Evolutionary conservation across 2,329 filamentous ascomycete genomes (phyloP).

Genomic region (Biscogniauxia mediterranea): DNA sequence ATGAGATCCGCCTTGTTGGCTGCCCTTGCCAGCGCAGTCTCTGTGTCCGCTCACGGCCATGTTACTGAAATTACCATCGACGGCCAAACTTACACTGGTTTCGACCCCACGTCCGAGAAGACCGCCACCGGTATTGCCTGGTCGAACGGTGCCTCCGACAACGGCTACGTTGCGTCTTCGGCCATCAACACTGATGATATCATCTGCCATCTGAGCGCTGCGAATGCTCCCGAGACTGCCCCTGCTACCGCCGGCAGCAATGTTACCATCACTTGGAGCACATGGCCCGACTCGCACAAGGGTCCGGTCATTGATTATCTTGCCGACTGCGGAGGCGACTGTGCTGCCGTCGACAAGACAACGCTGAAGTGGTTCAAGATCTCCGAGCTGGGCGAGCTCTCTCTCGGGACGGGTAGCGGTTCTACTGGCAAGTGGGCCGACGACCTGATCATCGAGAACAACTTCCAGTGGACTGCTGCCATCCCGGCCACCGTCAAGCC

Average conservation of each 20-base stretch:
- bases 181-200: slow-evolving; percentile 35
- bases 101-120: slow-evolving; percentile 9
- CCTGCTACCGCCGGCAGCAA: slow-evolving; percentile 56
- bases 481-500: slow-evolving; percentile 41
- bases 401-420: slow-evolving; percentile 39
- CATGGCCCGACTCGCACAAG: slow-evolving; percentile 61
- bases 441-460: slow-evolving; percentile 42
- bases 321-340: slow-evolving; percentile 33
- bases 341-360: slow-evolving; percentile 29
- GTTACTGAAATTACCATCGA: slow-evolving; percentile 1
- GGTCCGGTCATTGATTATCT: slow-evolving; percentile 37
- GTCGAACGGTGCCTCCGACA: slow-evolving; percentile 34
- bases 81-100: slow-evolving; percentile 1
- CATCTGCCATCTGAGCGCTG: slow-evolving; percentile 37
- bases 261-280: slow-evolving; percentile 60
- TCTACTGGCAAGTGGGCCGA: slow-evolving; percentile 34
- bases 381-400: slow-evolving; percentile 25
- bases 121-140: slow-evolving; percentile 27
- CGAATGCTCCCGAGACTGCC: slow-evolving; percentile 30
- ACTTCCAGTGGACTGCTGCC: slow-evolving; percentile 45
- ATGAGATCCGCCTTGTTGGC: slow-evolving; percentile 1
- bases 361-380: slow-evolving; percentile 34
- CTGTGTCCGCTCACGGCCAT: slow-evolving; percentile 1
- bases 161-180: slow-evolving; percentile 40
- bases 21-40: slow-evolving; percentile 1